Evolutionary conservation across 345 rosid species (phyloP).

Genomic region (Camelina sativa): DNA sequence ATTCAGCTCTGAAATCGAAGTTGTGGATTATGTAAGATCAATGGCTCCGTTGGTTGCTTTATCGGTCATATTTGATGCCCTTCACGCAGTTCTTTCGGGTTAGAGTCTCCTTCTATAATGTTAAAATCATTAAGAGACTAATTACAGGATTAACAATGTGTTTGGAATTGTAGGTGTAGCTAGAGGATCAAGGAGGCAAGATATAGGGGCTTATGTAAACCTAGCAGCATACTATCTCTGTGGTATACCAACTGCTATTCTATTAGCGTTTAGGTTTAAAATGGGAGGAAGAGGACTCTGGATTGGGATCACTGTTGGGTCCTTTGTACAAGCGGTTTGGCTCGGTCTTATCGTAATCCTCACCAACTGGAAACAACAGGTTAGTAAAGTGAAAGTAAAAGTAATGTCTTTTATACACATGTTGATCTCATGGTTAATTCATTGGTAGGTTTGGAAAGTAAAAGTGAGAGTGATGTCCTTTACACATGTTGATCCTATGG

Average conservation of each 20-base stretch:
- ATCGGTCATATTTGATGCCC: slow-evolving; percentile 39
- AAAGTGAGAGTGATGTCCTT: background rate
- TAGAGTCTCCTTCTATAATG: background rate
- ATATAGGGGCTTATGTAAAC: slow-evolving; percentile 44
- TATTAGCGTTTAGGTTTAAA: slow-evolving; percentile 34
- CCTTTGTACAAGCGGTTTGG: slow-evolving; percentile 34
- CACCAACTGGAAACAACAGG: slow-evolving; percentile 50
- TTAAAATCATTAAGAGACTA: background rate
- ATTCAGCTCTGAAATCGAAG: slow-evolving; percentile 43
- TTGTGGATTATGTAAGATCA: slow-evolving; percentile 39
- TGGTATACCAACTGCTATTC: slow-evolving; percentile 36
- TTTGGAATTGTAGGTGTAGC: slow-evolving; percentile 38
- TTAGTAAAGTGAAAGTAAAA: slow-evolving; percentile 22
- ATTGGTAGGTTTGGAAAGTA: background rate
- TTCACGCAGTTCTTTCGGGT: slow-evolving; percentile 43
- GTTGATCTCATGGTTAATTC: background rate
- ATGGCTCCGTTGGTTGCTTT: slow-evolving; percentile 40
- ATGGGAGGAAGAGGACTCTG: slow-evolving; percentile 44
- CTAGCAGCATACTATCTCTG: slow-evolving; percentile 41
- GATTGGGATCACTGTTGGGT: slow-evolving; percentile 46
- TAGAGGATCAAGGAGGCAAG: slow-evolving; percentile 48
- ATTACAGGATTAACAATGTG: background rate
- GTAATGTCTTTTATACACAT: background rate
- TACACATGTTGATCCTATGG: background rate
- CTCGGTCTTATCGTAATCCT: slow-evolving; percentile 37